phyloP scores from a whole-genome alignment of 2,329 filamentous ascomycete genomes.

The Hypoxylon sp. region DNA sequence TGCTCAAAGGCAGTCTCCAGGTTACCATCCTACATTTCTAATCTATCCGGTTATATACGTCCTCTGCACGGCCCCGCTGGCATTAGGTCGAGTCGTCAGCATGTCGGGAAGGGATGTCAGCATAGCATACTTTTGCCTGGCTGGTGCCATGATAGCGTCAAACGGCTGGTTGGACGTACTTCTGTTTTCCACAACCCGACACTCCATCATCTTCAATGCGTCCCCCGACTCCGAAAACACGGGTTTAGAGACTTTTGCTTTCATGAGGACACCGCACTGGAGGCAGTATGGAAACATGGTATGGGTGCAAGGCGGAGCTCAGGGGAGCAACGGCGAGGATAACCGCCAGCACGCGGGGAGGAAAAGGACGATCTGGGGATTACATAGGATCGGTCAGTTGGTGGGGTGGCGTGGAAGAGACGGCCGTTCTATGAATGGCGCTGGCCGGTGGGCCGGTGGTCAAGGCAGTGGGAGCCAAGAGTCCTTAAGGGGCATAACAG shows the following conservation, averaged over 20 bases:
- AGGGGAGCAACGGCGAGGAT: constrained; percentile 3
- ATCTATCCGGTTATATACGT: constrained; percentile 78
- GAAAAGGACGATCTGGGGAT: constrained; percentile 35
- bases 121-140: constrained; percentile 68
- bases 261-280: constrained; percentile 57
- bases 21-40: constrained; percentile 67
- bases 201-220: constrained; percentile 63
- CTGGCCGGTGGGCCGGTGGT: constrained; percentile 25
- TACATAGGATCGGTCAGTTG: constrained; percentile 27
- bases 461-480: constrained; percentile 45
- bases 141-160: constrained; percentile 68
- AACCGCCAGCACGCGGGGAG: constrained; percentile 22
- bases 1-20: constrained; percentile 13
- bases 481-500: constrained; percentile 41
- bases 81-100: constrained; percentile 71
- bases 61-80: constrained; percentile 75
- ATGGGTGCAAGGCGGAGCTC: constrained; percentile 48
- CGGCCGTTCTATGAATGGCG: constrained; percentile 16
- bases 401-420: constrained; percentile 29
- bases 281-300: constrained; percentile 50
- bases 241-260: constrained; percentile 65
- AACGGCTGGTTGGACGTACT: constrained; percentile 68
- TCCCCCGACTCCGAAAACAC: constrained; percentile 56
- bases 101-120: constrained; percentile 68
- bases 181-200: constrained; percentile 65